Base-by-base conservation (phyloP, 2,329 filamentous ascomycete species). In the Exophiala lecanii-corni region DNA sequence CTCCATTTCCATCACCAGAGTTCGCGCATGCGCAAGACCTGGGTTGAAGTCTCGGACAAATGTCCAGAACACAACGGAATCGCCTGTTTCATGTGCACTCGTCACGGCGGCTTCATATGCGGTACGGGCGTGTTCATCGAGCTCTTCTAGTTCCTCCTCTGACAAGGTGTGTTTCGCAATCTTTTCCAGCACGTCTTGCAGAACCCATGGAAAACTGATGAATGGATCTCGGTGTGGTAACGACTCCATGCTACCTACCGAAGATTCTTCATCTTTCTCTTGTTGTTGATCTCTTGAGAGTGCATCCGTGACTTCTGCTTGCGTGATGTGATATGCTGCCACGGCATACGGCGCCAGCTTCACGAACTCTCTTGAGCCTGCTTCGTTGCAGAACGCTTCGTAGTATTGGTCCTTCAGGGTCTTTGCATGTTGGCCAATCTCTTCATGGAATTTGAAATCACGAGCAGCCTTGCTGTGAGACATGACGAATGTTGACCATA, bases 191-290 rank as follows among this genome's bases (percentile, higher is more conserved):
- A 88, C 76, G 33, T 75, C 73, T 9, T 81, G 73, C 51, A 97
- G 94, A 2, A 97, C 70, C 92, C 92, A 98, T 0, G 92, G 91
- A 56, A 96, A 97, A 46, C 84, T 92, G 55, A 96, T 92, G 6
- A 97, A 69, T 0, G 92, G 91, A 73, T 89, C 83, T 2, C 69
- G 66, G 16, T 19, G 2, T n/a, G 6, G 69, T 69, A 2, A 70
- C 12, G 9, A 4, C 57, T 9, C 63, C 66, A 57, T 66, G 65
- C 15, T 58, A 60, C 16, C 64, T n/a, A n/a, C n/a, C 25, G 25
- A 28, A 9, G 25, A 60, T 9, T 59, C 30, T 19, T 28, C 25
- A 41, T 32, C 44, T 49, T 45, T 20, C 51, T 53, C 18, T 47
- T 19, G 28, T 30, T 49, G 3, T 45, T 46, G 2, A 45, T 51